Evolutionary conservation across 108 stramenopile species (phyloP), one percentile per base, ranked within the genome.

Genomic region (Bacterosira constricta): DNA sequence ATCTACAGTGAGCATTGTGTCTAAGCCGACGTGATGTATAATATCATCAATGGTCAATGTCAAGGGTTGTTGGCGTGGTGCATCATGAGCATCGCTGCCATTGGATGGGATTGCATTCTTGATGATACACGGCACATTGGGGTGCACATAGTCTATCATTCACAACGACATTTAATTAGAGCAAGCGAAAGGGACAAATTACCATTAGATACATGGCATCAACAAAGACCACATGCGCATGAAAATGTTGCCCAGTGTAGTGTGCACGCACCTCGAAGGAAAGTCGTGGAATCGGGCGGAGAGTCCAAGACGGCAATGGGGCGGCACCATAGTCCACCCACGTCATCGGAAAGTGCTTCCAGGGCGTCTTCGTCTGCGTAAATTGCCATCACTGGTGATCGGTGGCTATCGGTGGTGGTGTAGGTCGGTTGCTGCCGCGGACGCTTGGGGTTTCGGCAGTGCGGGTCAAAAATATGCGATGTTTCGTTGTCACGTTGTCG

Each of bases 101-200:
- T 44, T 49, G 27, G 37, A 17, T 51, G 68, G 57, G 2, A 88
- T 77, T 5, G 82, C 82, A 83, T 89, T 88, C 29, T 88, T 79
- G 63, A 94, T 91, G 61, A 94, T 84, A 47, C 88, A 90, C 3
- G 93, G 93, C 31, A 79, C 71, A 29, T 70, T 86, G 8, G 66
- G 39, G 21, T 61, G 30, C 3, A 94, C 90, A 79, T 76, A 86
- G 45, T 94, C 86, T 73, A 27, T 21, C 13, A 41, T 47, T 46
- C 4, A 61, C 47, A 50, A 50, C 18, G 6, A 9, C 18, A 20
- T 6, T n/a, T 6, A 17, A 15, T 10, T 15, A 47, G 1, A 13
- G 63, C 29, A 49, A 32, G 46, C 50, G 18, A 17, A 36, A 6
- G n/a, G 50, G 37, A 23, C 3, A 53, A 4, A 20, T 27, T 27